Percentiles rank a stretch among this genome's conserved stretches.
Conservation (phyloP, 208 protist species). For the Acanthamoeba castellanii region DNA sequence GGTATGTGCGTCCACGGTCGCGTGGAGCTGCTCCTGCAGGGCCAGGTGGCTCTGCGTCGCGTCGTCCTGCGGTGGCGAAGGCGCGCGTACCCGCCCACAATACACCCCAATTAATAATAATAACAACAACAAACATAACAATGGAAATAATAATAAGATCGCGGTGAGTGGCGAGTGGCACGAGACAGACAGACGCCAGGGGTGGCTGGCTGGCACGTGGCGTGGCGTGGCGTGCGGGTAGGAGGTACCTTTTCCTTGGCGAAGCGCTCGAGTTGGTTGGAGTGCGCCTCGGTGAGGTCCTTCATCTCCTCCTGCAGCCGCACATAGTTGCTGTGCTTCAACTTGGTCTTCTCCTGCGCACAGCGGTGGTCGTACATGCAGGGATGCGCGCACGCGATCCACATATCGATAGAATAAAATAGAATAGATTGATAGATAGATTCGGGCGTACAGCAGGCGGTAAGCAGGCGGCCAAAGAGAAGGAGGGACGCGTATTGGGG, state of each 20-base stretch:
- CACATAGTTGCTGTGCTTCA: constrained; percentile 45
- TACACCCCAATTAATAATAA: no score
- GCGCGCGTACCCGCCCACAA: background rate
- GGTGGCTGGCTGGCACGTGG: no score
- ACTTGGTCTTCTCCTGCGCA: constrained; percentile 5
- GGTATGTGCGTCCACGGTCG: background rate
- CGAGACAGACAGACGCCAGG: no score
- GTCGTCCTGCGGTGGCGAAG: background rate
- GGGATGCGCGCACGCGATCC: no score
- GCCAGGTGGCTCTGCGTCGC: background rate
- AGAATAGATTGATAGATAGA: no score
- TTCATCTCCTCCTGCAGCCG: constrained; percentile 55
- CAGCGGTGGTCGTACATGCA: no score
- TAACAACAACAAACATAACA: no score
- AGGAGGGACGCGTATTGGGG: no score
- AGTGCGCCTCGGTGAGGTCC: background rate
- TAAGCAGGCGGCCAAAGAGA: no score
- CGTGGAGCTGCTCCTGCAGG: background rate
- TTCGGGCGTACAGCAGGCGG: no score
- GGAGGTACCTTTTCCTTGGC: constrained; percentile 6
- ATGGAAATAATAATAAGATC: no score
- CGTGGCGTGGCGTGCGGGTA: background rate
- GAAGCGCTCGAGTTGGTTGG: background rate
- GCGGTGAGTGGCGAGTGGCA: no score
- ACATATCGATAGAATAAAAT: background rate